phyloP scores from a whole-genome alignment of 106 monocot species.

The Acorus calamus region DNA sequence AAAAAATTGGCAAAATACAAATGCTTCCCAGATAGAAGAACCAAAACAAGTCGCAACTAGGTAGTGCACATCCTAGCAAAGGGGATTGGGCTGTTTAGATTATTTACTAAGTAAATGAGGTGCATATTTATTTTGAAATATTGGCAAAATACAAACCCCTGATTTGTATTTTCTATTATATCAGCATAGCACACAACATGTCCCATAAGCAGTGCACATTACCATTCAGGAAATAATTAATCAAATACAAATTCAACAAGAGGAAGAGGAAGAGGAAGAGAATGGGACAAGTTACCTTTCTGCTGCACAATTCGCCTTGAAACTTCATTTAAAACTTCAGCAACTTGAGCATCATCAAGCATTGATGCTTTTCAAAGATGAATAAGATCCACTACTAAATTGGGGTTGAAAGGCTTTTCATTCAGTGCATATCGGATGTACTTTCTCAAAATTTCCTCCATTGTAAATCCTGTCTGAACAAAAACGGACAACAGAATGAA shows the following conservation, averaged over 20 bases:
- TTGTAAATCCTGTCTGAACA: background rate
- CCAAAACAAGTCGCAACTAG: too few species aligned
- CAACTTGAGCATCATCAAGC: slow-evolving; percentile 1
- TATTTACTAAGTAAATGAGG: too few species aligned
- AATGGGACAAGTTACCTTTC: slow-evolving; percentile 63
- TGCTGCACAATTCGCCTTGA: slow-evolving; percentile 28
- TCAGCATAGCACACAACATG: too few species aligned
- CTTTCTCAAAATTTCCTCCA: background rate
- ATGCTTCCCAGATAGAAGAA: too few species aligned
- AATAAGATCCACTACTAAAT: slow-evolving; percentile 1
- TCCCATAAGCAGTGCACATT: too few species aligned
- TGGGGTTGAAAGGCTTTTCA: slow-evolving; percentile 1
- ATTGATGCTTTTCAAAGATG: background rate
- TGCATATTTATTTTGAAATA: too few species aligned
- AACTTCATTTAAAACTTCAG: slow-evolving; percentile 2
- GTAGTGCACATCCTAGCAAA: too few species aligned
- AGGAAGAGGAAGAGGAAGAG: background rate
- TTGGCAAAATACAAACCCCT: too few species aligned
- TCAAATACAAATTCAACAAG: background rate
- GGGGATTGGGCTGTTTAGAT: too few species aligned
- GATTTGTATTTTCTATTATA: too few species aligned
- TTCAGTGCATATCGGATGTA: background rate
- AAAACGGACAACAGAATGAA: background rate
- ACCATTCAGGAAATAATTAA: too few species aligned
- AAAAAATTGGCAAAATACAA: too few species aligned